A percentile compares a stretch with the other conserved stretches of the same genome.
These are phyloP conservation scores for Microdochium paspali DNA, from an alignment of 2,329 filamentous ascomycete genomes.

Conservation along the genomic window DNA sequence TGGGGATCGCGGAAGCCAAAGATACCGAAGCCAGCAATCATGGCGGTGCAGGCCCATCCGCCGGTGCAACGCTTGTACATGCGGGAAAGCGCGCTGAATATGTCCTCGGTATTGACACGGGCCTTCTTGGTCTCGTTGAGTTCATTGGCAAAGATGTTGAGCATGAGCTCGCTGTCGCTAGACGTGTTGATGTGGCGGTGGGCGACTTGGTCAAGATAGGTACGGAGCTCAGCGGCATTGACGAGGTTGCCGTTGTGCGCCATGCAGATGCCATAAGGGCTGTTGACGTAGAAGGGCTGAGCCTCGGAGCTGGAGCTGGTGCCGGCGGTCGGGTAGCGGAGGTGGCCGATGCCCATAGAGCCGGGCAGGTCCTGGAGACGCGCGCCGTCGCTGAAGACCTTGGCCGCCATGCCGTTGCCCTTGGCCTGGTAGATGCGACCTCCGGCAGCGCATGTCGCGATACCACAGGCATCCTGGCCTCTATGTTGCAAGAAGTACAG, in stretches of 20 bases:
- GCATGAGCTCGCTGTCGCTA: constrained; percentile 21
- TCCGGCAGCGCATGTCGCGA: constrained; percentile 63
- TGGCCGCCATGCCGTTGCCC: constrained; percentile 78
- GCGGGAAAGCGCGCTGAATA: constrained; percentile 62
- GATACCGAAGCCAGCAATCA: constrained; percentile 73
- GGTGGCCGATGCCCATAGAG: constrained; percentile 77
- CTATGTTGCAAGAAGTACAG: constrained; percentile 37
- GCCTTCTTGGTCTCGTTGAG: constrained; percentile 78
- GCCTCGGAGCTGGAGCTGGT: constrained; percentile 75
- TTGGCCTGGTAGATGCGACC: constrained; percentile 85
- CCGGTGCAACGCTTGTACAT: constrained; percentile 71
- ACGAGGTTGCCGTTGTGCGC: constrained; percentile 86
- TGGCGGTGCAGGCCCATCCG: constrained; percentile 74
- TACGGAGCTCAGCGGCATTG: constrained; percentile 59
- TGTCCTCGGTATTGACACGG: constrained; percentile 71
- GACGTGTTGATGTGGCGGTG: constrained; percentile 64
- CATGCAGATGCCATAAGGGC: constrained; percentile 72
- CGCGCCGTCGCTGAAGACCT: constrained; percentile 74
- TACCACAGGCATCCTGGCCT: constrained; percentile 79
- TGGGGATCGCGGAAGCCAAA: constrained; percentile 70
- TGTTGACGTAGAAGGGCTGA: constrained; percentile 89
- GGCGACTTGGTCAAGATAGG: constrained; percentile 66
- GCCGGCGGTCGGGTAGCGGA: constrained; percentile 84
- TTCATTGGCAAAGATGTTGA: constrained; percentile 71
- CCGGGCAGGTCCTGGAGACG: constrained; percentile 68